Evolutionary conservation across 192 early-diverging fungal species (phyloP).

Genomic region (Coemansia guatemalensis): DNA sequence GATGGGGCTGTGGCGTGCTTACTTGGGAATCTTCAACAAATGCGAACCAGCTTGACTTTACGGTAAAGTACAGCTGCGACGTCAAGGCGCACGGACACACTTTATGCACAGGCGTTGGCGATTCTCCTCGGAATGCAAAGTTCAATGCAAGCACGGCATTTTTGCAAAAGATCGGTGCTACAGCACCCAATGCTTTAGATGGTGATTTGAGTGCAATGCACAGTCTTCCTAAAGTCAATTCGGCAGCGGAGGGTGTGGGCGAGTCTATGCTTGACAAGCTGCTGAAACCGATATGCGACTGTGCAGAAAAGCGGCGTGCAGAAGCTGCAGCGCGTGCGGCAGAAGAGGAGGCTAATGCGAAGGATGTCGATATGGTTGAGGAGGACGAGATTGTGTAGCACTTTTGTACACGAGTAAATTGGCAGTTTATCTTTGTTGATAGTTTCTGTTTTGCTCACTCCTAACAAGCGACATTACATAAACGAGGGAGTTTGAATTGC

Average conservation of each 20-base stretch:
- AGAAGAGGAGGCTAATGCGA: constrained; percentile 1
- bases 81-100: constrained; percentile 23
- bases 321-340: constrained; percentile 17
- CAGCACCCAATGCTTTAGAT: constrained; percentile 39
- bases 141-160: constrained; percentile 27
- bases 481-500: not conserved
- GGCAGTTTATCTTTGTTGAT: not conserved
- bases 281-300: constrained; percentile 45
- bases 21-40: constrained; percentile 25
- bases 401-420: not conserved
- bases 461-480: not conserved
- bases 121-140: constrained; percentile 46
- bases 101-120: constrained; percentile 24
- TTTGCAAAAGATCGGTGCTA: constrained; percentile 31
- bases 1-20: constrained; percentile 44
- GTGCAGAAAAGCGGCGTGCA: constrained; percentile 15
- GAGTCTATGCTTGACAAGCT: constrained; percentile 27
- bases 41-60: constrained; percentile 34
- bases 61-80: constrained; percentile 31
- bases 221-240: not conserved
- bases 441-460: not conserved
- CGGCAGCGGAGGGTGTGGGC: not conserved
- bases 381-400: constrained; percentile 6
- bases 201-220: constrained; percentile 27
- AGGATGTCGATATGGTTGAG: constrained; percentile 1